Percentiles rank a stretch among this genome's conserved stretches.
phyloP scores from a whole-genome alignment of 495 filamentous ascomycete genomes.

The Aspergillus diversus region DNA sequence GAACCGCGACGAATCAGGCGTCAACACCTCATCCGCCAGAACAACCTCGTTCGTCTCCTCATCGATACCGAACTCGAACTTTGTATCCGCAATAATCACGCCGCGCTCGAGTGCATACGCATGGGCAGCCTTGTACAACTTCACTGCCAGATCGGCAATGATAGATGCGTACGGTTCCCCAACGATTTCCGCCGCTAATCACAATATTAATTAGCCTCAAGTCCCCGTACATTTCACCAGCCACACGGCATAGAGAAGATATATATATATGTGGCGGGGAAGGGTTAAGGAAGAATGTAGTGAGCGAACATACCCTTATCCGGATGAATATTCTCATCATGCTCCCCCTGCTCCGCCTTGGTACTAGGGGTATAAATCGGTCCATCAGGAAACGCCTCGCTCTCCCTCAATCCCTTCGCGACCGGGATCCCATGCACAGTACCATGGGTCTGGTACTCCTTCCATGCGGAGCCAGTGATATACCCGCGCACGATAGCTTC shows the following conservation, averaged over 20 bases:
- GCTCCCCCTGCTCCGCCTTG: conserved; percentile 80
- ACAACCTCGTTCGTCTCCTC: conserved; percentile 74
- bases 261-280: not conserved
- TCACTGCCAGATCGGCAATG: conserved; percentile 72
- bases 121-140: conserved; percentile 73
- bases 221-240: not conserved
- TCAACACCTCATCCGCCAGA: conserved; percentile 90
- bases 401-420: conserved; percentile 68
- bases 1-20: conserved; percentile 84
- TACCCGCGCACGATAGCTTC: conserved; percentile 94
- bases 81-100: conserved; percentile 90
- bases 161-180: conserved; percentile 73
- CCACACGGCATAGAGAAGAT: not conserved
- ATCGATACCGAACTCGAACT: conserved; percentile 83
- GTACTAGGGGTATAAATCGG: conserved; percentile 89
- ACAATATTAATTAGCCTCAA: conserved; percentile 17
- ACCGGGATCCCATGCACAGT: conserved; percentile 82
- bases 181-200: conserved; percentile 62
- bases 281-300: conserved; percentile 4
- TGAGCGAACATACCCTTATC: conserved; percentile 53
- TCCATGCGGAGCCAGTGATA: conserved; percentile 92
- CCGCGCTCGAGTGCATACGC: conserved; percentile 76
- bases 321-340: conserved; percentile 91
- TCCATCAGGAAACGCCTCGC: conserved; percentile 66
- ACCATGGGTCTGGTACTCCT: conserved; percentile 70